phyloP scores from a whole-genome alignment of 176 grass and related monocot genomes.

The Oryza australiensis region DNA sequence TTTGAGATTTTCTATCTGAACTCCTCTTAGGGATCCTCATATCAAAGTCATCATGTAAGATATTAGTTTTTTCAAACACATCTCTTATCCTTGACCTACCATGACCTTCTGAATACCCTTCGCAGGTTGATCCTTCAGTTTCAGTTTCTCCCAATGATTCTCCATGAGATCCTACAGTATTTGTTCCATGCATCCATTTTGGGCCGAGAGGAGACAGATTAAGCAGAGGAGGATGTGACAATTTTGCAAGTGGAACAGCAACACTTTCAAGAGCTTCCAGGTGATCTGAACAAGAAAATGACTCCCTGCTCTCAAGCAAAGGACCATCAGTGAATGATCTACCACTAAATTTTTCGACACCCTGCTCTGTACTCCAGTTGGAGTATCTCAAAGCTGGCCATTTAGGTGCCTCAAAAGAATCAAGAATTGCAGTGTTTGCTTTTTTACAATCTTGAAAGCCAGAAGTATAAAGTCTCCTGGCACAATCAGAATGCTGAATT shows the following conservation, averaged over 20 bases:
- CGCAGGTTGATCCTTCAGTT: conserved; percentile 40
- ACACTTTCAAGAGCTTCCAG: conserved; percentile 27
- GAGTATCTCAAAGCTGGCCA: conserved; percentile 32
- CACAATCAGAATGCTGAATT: conserved; percentile 20
- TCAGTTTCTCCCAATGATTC: conserved; percentile 53
- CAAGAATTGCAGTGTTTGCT: conserved; percentile 52
- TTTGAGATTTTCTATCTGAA: conserved; percentile 25
- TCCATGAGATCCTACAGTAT: conserved; percentile 35
- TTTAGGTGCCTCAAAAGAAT: conserved; percentile 37
- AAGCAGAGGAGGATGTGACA: conserved; percentile 66
- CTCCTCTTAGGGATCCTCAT: conserved; percentile 40
- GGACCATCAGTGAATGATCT: conserved; percentile 74
- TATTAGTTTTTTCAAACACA: conserved; percentile 38
- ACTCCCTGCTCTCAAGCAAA: conserved; percentile 57
- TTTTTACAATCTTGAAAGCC: conserved; percentile 71
- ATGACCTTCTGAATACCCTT: conserved; percentile 45
- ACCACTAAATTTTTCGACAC: conserved; percentile 29
- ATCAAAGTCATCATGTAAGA: conserved; percentile 61
- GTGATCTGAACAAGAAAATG: conserved; percentile 40
- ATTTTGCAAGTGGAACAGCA: conserved; percentile 44
- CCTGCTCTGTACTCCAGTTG: conserved; percentile 22
- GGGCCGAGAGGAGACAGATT: conserved; percentile 84
- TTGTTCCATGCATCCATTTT: conserved; percentile 70
- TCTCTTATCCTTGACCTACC: conserved; percentile 27
- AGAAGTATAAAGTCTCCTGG: conserved; percentile 41